Evolutionary conservation across 83 land plant genomes (phyloP), one percentile per base, ranked within the genome.

Genomic region (Picea abies): DNA sequence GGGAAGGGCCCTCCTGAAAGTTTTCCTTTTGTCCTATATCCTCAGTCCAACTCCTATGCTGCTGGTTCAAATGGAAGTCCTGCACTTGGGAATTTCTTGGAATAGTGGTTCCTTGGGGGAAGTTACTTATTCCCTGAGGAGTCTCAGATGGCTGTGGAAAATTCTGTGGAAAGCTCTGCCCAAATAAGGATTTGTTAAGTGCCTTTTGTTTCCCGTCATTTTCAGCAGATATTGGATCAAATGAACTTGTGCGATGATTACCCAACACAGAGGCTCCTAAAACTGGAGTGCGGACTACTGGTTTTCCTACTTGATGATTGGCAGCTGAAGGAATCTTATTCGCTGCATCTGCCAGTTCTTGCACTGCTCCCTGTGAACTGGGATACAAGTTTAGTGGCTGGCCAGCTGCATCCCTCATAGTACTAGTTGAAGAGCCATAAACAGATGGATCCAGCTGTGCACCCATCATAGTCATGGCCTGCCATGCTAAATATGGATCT

Each of bases 381-480:
- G 85, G 25, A 84, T 84, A 79, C 9, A 81, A 83, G 83, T 81
- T 83, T 32, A 65, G 23, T 23, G 79, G 10, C 29, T 41, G 29
- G 7, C 90, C 73, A 44, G 76, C 70, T 23, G 78, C 56, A 44
- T 80, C 80, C 60, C 89, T 87, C 35, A 84, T 32, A 70, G 41
- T 79, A 68, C 82, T 62, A 52, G 89, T 81, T 66, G 92, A 88
- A 78, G 83, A 80, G 2, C 90, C 91, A 85, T 85, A 89, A 2
- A 87, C 78, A 47, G 94, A 89, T 32, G 86, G 91, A 77, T 89
- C 85, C 32, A 35, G 60, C 63, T 84, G 91, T 61, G 87, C 87
- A 61, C 91, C 87, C 76, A 87, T 81, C 25, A 87, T 52, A 62
- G 86, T 91, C 89, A 90, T 64, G 14, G 79, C 49, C 19, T 81